Base-by-base conservation (phyloP, 2,329 filamentous ascomycete species). In the Colletotrichum lini region DNA sequence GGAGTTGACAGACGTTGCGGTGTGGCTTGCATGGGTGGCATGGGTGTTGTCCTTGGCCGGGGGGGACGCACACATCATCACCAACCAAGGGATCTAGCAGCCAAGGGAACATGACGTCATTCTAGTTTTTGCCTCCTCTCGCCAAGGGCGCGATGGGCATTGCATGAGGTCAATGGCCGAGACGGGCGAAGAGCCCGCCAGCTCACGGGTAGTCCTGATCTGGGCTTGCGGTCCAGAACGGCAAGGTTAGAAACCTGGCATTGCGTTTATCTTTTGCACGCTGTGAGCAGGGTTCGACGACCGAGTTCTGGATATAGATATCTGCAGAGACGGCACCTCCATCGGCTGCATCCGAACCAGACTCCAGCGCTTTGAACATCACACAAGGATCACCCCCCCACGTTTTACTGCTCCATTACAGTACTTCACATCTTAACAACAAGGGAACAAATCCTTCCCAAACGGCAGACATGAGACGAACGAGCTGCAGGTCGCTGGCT, bases 151-250 rank as follows among this genome's bases (percentile, higher is more conserved):
- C 45, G 52, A 59, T 59, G 65, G 44, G 44, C 58, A 30, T 59
- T 38, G 58, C 54, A 71, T 68, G 68, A 68, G 65, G 65, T 71
- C 65, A 71, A 71, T 38, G 65, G 42, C 23, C 40, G 47, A 64
- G 44, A 18, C n/a, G 58, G 42, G 35, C 15, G 38, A 6, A 5
- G 42, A 58, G 6, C 13, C 49, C 49, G 35, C 53, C 47, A 53
- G 60, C 59, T 23, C 26, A 50, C n/a, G 38, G 6, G 10, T 5
- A 52, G 30, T 35, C 49, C 23, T 63, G 47, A 35, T 54, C n/a
- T 12, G 47, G 8, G 9, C 2, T 10, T 15, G 13, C 40, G 26
- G 4, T 44, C 1, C 9, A 16, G 1, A 15, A 35, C 3, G 50
- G 45, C 56, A 35, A n/a, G n/a, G 35, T 47, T 54, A 47, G 26